phyloP scores from a whole-genome alignment of 1,139 yeast species.

The Pichia sp. region DNA sequence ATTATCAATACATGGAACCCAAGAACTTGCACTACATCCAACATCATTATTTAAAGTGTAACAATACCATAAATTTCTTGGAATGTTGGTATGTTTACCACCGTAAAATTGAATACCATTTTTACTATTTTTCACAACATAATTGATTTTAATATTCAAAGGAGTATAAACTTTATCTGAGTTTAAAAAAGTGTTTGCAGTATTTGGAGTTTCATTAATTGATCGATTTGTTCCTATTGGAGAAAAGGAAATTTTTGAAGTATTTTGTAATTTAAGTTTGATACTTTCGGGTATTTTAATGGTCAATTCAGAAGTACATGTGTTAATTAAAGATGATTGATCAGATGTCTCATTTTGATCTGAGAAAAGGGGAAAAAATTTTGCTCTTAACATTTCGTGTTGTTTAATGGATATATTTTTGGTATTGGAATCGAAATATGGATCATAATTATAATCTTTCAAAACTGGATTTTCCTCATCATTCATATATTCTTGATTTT shows the following conservation, averaged over 20 bases:
- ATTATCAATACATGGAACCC: conserved; percentile 96
- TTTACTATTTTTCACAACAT: conserved; percentile 57
- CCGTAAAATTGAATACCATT: conserved; percentile 77
- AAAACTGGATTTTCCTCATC: conserved; percentile 26
- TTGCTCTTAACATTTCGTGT: conserved; percentile 59
- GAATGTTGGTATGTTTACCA: conserved; percentile 33
- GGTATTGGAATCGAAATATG: conserved; percentile 41
- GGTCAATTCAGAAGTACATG: conserved; percentile 65
- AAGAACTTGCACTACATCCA: conserved; percentile 79
- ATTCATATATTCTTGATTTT: conserved; percentile 31
- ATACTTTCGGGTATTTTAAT: conserved; percentile 69
- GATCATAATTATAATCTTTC: conserved; percentile 36
- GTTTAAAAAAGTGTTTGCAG: conserved; percentile 33
- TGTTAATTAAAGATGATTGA: conserved; percentile 32
- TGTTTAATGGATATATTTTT: conserved; percentile 45
- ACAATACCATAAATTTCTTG: conserved; percentile 63
- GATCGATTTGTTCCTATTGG: conserved; percentile 32
- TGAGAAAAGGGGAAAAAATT: conserved; percentile 56
- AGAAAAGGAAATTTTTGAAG: conserved; percentile 41
- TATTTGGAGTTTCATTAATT: conserved; percentile 35
- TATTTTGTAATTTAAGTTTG: conserved; percentile 54
- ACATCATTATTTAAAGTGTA: conserved; percentile 76
- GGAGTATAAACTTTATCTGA: conserved; percentile 57
- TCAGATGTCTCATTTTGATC: conserved; percentile 64
- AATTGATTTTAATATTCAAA: conserved; percentile 63